phyloP scores from a whole-genome alignment of 2,329 filamentous ascomycete genomes.

The Trichoderma semiorbis region DNA sequence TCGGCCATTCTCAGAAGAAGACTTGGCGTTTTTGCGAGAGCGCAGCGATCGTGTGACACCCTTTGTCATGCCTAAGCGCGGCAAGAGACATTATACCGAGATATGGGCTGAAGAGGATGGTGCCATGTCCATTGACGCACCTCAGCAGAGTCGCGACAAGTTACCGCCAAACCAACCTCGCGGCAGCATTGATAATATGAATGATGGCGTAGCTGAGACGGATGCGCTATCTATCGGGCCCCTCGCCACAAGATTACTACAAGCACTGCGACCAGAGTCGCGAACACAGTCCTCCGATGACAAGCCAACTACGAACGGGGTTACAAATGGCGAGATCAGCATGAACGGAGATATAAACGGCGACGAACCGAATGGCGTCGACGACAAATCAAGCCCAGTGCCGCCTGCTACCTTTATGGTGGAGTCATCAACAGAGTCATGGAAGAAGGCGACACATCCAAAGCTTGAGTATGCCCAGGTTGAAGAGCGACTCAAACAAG shows the following conservation, averaged over 20 bases:
- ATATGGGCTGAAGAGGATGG: constrained; percentile 95
- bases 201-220: constrained; percentile 80
- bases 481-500: constrained; percentile 86
- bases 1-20: constrained; percentile 84
- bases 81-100: constrained; percentile 81
- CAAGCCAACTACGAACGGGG: constrained; percentile 51
- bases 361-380: constrained; percentile 34
- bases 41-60: constrained; percentile 78
- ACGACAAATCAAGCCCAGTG: constrained; percentile 38
- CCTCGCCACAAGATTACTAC: constrained; percentile 75
- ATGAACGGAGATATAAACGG: constrained; percentile 48
- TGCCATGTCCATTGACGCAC: constrained; percentile 67
- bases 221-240: constrained; percentile 88
- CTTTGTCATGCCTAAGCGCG: constrained; percentile 81
- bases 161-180: constrained; percentile 77
- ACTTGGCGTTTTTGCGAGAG: constrained; percentile 88
- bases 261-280: constrained; percentile 75
- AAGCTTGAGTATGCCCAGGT: constrained; percentile 83
- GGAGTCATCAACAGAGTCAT: constrained; percentile 70
- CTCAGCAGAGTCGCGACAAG: constrained; percentile 59
- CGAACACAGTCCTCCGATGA: constrained; percentile 55
- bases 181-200: constrained; percentile 81
- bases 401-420: constrained; percentile 76
- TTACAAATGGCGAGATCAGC: constrained; percentile 52
- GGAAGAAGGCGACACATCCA: constrained; percentile 71